Evolutionary conservation across 176 grass and related monocot genomes (phyloP).

Genomic region (Triticum dicoccoides): DNA sequence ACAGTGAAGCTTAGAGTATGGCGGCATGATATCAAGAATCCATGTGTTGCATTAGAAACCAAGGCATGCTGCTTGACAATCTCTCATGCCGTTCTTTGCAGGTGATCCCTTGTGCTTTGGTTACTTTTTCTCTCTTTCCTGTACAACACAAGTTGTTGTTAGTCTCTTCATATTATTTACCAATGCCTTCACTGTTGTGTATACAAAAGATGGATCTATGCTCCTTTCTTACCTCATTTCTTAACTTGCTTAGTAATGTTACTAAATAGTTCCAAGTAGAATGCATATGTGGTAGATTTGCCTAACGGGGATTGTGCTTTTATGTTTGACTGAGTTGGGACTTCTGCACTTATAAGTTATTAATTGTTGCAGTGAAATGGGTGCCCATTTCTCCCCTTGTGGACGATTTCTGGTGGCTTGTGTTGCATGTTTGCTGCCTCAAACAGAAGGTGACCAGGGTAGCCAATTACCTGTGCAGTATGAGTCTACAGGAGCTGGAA

Average conservation of each 20-base stretch:
- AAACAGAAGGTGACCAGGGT: slow-evolving; percentile 73
- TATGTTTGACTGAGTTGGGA: slow-evolving; percentile 23
- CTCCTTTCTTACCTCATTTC: not conserved
- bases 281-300: not conserved
- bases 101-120: slow-evolving; percentile 41
- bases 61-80: slow-evolving; percentile 66
- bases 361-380: slow-evolving; percentile 90
- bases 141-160: slow-evolving; percentile 5
- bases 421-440: slow-evolving; percentile 94
- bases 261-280: slow-evolving; percentile 21
- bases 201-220: slow-evolving; percentile 10
- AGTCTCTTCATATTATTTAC: slow-evolving; percentile 7
- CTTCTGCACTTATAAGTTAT: slow-evolving; percentile 32
- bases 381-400: slow-evolving; percentile 96
- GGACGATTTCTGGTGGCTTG: slow-evolving; percentile 95
- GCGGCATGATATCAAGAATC: slow-evolving; percentile 70
- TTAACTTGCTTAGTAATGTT: slow-evolving; percentile 7
- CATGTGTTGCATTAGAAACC: slow-evolving; percentile 45
- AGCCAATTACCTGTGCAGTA: slow-evolving; percentile 64
- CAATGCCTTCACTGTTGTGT: not conserved
- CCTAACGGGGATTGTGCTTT: not conserved
- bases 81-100: slow-evolving; percentile 99
- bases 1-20: slow-evolving; percentile 99
- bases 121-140: slow-evolving; percentile 29
- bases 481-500: slow-evolving; percentile 66